Conservation (phyloP, 768 basidiomycete genomes). For the Wakefieldia striispora region DNA sequence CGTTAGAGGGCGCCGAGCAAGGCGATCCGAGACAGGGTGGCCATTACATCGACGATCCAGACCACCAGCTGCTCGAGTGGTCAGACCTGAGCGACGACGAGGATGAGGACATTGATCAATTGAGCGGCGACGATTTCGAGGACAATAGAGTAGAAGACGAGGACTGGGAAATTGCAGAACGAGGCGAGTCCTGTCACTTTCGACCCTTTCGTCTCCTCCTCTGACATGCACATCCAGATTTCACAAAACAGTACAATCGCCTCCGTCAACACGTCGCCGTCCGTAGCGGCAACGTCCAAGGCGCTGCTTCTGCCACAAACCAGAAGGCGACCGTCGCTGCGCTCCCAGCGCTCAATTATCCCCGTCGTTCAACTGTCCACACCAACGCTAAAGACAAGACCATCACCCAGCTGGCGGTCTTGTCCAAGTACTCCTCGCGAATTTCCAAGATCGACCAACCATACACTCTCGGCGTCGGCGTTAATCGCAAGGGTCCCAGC, state of each 20-base stretch:
- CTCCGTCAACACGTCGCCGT: slow-evolving; percentile 88
- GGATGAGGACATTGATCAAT: slow-evolving; percentile 18
- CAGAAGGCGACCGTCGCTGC: slow-evolving; percentile 51
- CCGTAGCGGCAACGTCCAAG: slow-evolving; percentile 66
- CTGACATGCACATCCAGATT: slow-evolving; percentile 55
- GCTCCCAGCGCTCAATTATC: slow-evolving; percentile 72
- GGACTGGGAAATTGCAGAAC: slow-evolving; percentile 84
- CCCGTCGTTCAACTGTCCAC: slow-evolving; percentile 35
- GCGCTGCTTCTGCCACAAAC: slow-evolving; percentile 51
- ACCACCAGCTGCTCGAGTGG: slow-evolving; percentile 28
- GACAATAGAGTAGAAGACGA: slow-evolving; percentile 76
- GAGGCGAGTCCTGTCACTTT: slow-evolving; percentile 47
- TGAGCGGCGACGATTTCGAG: slow-evolving; percentile 51
- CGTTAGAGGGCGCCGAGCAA: slow-evolving; percentile 34
- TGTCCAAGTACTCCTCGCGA: slow-evolving; percentile 75
- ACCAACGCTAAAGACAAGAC: slow-evolving; percentile 54
- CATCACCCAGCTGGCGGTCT: slow-evolving; percentile 66
- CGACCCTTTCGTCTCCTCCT: neutral
- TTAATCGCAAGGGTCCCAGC: slow-evolving; percentile 91
- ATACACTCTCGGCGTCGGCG: slow-evolving; percentile 64
- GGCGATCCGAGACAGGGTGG: slow-evolving; percentile 26
- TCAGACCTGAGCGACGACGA: slow-evolving; percentile 26
- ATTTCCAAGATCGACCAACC: slow-evolving; percentile 74
- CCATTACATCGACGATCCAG: slow-evolving; percentile 44
- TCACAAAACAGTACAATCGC: slow-evolving; percentile 98